Base-by-base conservation (phyloP, 306 rosid genomes). In the Adenanthera pavonina region DNA sequence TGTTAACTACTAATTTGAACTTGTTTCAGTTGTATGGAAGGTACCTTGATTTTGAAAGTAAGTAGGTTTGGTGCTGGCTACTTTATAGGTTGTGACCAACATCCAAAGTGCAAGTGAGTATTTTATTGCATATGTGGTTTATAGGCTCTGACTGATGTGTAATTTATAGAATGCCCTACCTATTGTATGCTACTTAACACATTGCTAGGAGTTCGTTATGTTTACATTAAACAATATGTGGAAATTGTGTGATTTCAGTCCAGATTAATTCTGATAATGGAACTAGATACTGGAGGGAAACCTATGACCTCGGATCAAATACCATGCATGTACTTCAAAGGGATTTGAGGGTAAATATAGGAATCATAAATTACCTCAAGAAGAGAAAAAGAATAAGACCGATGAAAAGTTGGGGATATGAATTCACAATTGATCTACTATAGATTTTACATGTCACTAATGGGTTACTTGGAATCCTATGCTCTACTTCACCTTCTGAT, bases 71-170 rank as follows among this genome's bases (percentile, higher is more conserved):
- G 99, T 41, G 83, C 94, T 38, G 98, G 99, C 75, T 96, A 93
- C 88, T 96, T 96, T 82, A 89, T 96, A 66, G 98, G 97, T 5
- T 96, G 99, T 84, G 94, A 93, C 85, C 90, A 91, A 82, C 98
- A 96, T 87, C 99, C 99, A 7, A 85, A n/a, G 61, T 96, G 99
- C 98, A 96, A 96, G 99, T 95, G 84, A 95, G 99, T 89, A 62
- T 72, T 74, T 73, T 83, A 15, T 25, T 61, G 60, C 73, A 41
- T 46, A 41, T 59, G 43, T 66, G 56, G 34, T 51, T 79, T 70
- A 14, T n/a, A 70, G 34, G 65, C 57, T 72, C 72, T 80, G 72
- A 69, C 48, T 78, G 75, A 36, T 71, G 13, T 64, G 33, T 81
- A n/a, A 41, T 44, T 25, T 75, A 62, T 77, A 10, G 35, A 78